These are phyloP conservation scores for Wickerhamiella cacticola DNA, from an alignment of 805 yeast species.

Conservation along the genomic window DNA sequence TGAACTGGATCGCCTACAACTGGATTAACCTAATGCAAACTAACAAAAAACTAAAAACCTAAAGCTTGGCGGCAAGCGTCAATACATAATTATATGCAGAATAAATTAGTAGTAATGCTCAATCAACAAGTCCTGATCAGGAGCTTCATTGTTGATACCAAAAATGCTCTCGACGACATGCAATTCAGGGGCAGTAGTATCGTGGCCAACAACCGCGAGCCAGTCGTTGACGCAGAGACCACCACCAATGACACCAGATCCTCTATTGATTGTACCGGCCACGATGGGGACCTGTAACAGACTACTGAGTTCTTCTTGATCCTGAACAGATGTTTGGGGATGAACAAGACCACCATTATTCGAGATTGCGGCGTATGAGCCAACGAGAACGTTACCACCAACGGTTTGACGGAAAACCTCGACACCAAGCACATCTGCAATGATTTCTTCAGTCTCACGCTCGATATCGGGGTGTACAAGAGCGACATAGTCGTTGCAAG, in stretches of 20 bases:
- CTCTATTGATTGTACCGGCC: conserved; percentile 97
- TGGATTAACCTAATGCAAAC: no score
- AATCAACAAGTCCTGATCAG: conserved; percentile 32
- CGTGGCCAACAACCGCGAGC: conserved; percentile 92
- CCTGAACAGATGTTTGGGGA: conserved; percentile 94
- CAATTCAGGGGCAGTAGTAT: conserved; percentile 96
- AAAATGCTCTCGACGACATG: conserved; percentile 94
- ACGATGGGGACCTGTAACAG: conserved; percentile 93
- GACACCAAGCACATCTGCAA: conserved; percentile 95
- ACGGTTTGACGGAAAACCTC: conserved; percentile 98
- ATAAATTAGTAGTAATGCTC: conserved; percentile 29
- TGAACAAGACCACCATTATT: conserved; percentile 98
- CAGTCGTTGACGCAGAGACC: conserved; percentile 98
- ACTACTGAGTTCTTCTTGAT: conserved; percentile 94
- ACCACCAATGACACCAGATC: conserved; percentile 95
- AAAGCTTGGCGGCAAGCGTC: no score
- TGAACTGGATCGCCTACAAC: no score
- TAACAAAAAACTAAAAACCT: no score
- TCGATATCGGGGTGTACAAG: conserved; percentile 98
- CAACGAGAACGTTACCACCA: conserved; percentile 95
- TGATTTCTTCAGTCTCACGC: conserved; percentile 96
- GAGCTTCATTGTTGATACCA: conserved; percentile 32
- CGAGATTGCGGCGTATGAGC: conserved; percentile 86
- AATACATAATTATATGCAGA: conserved; percentile 5
- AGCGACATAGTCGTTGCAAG: conserved; percentile 98